These are phyloP conservation scores for Ceratobasidium papillatum DNA, from an alignment of 1,284 basidiomycete species.

Conservation along the genomic window DNA sequence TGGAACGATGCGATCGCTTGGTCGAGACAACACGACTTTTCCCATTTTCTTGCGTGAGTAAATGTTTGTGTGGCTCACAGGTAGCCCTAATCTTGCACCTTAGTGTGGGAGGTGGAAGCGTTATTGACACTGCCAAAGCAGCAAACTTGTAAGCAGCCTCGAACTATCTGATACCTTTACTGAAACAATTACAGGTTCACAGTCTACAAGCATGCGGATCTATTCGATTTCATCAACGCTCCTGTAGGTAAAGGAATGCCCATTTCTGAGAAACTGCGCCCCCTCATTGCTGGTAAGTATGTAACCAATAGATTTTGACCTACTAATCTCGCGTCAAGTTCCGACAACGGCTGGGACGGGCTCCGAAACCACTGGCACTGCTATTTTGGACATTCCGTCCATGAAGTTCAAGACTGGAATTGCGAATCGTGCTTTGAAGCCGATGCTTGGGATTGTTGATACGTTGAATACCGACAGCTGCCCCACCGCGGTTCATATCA, in stretches of 20 bases:
- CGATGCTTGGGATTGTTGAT: conserved; percentile 87
- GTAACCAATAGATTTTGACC: no score
- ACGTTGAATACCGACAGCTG: conserved; percentile 88
- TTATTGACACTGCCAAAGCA: conserved; percentile 94
- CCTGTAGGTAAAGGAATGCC: conserved; percentile 93
- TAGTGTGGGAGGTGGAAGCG: conserved; percentile 92
- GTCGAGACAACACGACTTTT: conserved; percentile 86
- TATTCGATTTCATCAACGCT: conserved; percentile 97
- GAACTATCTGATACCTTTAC: conserved; percentile 35
- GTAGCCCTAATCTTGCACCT: conserved; percentile 36
- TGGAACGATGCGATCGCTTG: conserved; percentile 89
- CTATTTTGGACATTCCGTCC: conserved; percentile 83
- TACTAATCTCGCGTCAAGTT: conserved; percentile 58
- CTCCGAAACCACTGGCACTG: conserved; percentile 96
- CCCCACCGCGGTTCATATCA: conserved; percentile 86
- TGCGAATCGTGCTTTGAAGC: conserved; percentile 89
- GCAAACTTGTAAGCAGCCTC: conserved; percentile 77
- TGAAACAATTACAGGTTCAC: conserved; percentile 63
- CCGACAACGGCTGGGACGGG: conserved; percentile 98
- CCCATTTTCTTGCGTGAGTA: conserved; percentile 89
- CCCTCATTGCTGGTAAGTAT: conserved; percentile 80
- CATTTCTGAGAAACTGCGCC: conserved; percentile 77
- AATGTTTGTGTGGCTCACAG: not conserved
- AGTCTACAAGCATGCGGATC: conserved; percentile 88
- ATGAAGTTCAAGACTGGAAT: conserved; percentile 96